A percentile compares a stretch with the other conserved stretches of the same genome.
These are phyloP conservation scores for Trichoderma hamatum DNA, from an alignment of 2,329 filamentous ascomycete species.

Conservation along the genomic window DNA sequence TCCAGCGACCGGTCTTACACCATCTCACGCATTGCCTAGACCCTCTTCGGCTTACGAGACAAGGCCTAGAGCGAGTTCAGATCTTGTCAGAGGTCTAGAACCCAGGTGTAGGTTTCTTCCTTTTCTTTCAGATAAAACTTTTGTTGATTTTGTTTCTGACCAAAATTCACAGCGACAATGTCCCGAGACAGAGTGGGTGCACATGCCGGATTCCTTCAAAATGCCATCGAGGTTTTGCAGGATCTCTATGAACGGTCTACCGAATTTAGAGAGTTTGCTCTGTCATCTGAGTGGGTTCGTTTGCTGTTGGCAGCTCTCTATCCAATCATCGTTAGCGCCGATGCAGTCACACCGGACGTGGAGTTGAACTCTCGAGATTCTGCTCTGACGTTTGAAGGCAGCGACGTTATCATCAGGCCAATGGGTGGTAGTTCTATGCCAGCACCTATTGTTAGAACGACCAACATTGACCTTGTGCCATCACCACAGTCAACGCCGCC, in stretches of 20 bases:
- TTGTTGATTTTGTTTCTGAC: constrained; percentile 27
- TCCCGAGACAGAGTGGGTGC: constrained; percentile 49
- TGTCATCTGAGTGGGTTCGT: constrained; percentile 79
- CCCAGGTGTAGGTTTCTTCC: constrained; percentile 50
- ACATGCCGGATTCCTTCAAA: constrained; percentile 70
- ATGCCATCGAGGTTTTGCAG: constrained; percentile 76
- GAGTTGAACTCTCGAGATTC: constrained; percentile 86
- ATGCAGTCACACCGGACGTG: constrained; percentile 78
- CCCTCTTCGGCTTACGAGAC: constrained; percentile 30
- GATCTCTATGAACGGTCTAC: constrained; percentile 76
- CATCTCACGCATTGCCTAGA: constrained; percentile 13
- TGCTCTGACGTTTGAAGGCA: constrained; percentile 80
- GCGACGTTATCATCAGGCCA: constrained; percentile 80
- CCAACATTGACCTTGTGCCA: constrained; percentile 56
- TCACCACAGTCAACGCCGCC: constrained; percentile 52
- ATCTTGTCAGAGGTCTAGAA: constrained; percentile 63
- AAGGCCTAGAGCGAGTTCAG: constrained; percentile 60
- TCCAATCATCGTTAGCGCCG: constrained; percentile 83
- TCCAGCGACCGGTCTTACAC: constrained; percentile 39
- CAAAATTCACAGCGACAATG: constrained; percentile 33
- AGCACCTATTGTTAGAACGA: constrained; percentile 74
- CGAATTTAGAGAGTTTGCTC: constrained; percentile 80
- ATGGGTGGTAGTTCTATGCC: constrained; percentile 61
- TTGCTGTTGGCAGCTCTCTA: constrained; percentile 80
- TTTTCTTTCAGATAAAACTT: too few species aligned